Percentiles rank a stretch among this genome's conserved stretches.
Evolutionary conservation across 306 rosid genomes (phyloP).

Genomic region (Citrullus colocynthis): DNA sequence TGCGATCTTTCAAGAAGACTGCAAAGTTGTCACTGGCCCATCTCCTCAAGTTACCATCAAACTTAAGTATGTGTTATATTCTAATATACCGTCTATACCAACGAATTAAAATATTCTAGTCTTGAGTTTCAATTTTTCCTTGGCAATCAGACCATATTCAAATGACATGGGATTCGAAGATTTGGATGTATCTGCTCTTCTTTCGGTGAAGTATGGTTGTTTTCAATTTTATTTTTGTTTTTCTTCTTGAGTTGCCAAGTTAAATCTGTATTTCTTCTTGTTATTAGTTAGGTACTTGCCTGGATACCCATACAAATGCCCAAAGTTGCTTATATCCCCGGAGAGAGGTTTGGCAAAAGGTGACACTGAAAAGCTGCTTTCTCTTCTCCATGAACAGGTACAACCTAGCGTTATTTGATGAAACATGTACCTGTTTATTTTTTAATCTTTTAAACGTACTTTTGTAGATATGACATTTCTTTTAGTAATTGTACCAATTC

Average conservation of each 20-base stretch:
- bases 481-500: neutral
- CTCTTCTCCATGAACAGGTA: slow-evolving; percentile 81
- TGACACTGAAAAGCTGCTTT: slow-evolving; percentile 53
- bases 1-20: slow-evolving; percentile 83
- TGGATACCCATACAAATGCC: slow-evolving; percentile 89
- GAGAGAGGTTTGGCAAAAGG: slow-evolving; percentile 53
- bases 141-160: slow-evolving; percentile 61
- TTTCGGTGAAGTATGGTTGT: slow-evolving; percentile 46
- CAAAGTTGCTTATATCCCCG: slow-evolving; percentile 70
- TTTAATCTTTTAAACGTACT: neutral
- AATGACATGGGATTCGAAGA: slow-evolving; percentile 93
- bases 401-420: neutral
- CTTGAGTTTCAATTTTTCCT: slow-evolving; percentile 4
- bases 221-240: neutral
- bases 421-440: slow-evolving; percentile 1
- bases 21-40: slow-evolving; percentile 39
- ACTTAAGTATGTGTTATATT: slow-evolving; percentile 38
- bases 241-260: neutral
- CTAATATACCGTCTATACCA: neutral
- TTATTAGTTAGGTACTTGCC: slow-evolving; percentile 54
- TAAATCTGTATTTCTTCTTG: neutral
- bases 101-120: slow-evolving; percentile 4
- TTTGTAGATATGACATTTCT: neutral
- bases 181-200: slow-evolving; percentile 60
- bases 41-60: slow-evolving; percentile 49